phyloP scores from a whole-genome alignment of 2,329 filamentous ascomycete species.

The Arthrobotrys entomopaga region DNA sequence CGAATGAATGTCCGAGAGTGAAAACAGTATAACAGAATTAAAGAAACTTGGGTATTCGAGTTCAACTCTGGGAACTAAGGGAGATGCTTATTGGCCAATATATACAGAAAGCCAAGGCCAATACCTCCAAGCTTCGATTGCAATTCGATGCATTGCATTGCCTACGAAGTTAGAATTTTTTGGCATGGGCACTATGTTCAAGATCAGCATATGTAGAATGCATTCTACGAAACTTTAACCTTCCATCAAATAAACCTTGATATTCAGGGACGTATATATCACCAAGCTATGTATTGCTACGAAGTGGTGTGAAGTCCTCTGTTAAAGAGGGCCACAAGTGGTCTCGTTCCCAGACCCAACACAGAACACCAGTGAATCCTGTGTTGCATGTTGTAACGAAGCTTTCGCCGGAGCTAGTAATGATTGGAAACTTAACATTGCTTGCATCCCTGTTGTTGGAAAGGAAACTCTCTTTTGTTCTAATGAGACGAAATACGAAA shows the following conservation, averaged over 20 bases:
- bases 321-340: neutral
- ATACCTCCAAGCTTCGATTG: neutral
- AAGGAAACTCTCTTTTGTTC: too few species aligned
- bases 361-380: too few species aligned
- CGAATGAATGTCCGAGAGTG: neutral
- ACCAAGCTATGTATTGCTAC: too few species aligned
- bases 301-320: neutral
- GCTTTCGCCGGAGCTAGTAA: too few species aligned
- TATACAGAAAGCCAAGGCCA: neutral
- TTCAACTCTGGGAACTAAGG: neutral
- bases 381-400: too few species aligned
- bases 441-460: too few species aligned
- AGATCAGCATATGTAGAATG: constrained; percentile 21
- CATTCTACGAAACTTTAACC: neutral
- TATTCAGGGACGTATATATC: constrained; percentile 13
- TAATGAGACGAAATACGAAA: too few species aligned
- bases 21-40: neutral
- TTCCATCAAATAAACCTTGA: constrained; percentile 23
- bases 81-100: neutral
- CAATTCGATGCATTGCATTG: too few species aligned
- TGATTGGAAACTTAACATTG: too few species aligned
- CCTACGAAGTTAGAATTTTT: neutral
- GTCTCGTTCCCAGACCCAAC: too few species aligned
- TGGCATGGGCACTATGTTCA: constrained; percentile 2
- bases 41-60: neutral